Conservation (phyloP, 257 asterid genomes). For the Solanum rostratum region DNA sequence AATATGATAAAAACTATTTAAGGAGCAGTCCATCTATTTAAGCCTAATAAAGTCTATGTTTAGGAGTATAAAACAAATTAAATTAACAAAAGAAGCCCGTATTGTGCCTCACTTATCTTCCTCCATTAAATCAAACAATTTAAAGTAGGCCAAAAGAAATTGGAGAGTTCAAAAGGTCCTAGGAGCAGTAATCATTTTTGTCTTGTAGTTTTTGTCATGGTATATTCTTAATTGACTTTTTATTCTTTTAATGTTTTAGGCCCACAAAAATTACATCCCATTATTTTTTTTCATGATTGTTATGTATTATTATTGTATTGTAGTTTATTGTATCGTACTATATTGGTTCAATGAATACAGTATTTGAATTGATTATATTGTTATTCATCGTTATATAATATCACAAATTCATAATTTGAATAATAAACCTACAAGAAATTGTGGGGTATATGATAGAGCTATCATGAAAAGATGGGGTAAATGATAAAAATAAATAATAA, state of each 20-base stretch:
- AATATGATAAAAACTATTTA: no score
- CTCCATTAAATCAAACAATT: conserved; percentile 4
- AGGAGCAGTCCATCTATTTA: background rate
- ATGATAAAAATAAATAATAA: no score
- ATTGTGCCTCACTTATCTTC: background rate
- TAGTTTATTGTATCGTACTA: no score
- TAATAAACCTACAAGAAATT: no score
- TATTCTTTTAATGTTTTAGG: background rate
- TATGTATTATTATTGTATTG: no score
- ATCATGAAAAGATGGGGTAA: no score
- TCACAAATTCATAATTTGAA: no score
- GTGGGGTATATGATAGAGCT: no score
- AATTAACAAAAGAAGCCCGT: background rate
- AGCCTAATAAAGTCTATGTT: background rate
- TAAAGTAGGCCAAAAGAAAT: conserved; percentile 5
- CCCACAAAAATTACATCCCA: background rate
- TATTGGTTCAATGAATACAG: no score
- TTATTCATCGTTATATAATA: no score
- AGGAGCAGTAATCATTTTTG: conserved; percentile 17
- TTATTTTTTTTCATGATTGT: no score
- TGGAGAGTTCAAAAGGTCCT: conserved; percentile 18
- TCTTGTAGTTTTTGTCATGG: conserved; percentile 35
- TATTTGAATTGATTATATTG: no score
- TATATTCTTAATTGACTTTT: conserved; percentile 15
- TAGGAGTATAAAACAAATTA: background rate